Percentiles rank a stretch among this genome's conserved stretches.
Conservation (phyloP, 2,329 filamentous ascomycete genomes). For the Stachybotrys elegans region DNA sequence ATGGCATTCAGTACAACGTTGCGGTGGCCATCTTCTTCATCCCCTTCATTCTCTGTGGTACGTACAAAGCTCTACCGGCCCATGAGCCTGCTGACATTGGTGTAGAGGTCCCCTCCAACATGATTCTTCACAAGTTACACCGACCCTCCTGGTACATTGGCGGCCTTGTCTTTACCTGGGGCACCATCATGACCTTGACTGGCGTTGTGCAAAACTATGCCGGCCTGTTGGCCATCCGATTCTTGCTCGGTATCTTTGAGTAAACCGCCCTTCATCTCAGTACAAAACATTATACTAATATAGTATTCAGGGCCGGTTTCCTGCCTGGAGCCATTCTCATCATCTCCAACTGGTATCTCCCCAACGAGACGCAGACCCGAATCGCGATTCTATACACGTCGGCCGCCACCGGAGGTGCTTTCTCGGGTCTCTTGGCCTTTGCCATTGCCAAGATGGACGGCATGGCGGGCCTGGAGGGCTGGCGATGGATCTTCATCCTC, state of each 20-base stretch:
- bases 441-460: conserved; percentile 42
- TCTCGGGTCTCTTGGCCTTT: conserved; percentile 39
- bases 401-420: conserved; percentile 33
- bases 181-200: conserved; percentile 30
- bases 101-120: conserved; percentile 28
- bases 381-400: conserved; percentile 31
- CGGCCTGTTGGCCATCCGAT: conserved; percentile 32
- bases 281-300: too few species aligned
- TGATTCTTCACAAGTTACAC: conserved; percentile 29
- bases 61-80: conserved; percentile 20
- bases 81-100: conserved; percentile 14
- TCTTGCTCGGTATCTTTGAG: conserved; percentile 35
- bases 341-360: conserved; percentile 26
- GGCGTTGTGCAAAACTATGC: conserved; percentile 32
- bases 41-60: conserved; percentile 44
- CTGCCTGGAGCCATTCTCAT: conserved; percentile 25
- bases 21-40: conserved; percentile 25
- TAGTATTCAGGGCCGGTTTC: conserved; percentile 22
- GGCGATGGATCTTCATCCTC: conserved; percentile 50
- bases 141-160: conserved; percentile 36
- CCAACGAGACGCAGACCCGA: conserved; percentile 21
- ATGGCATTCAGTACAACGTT: conserved; percentile 42
- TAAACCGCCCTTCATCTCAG: too few species aligned
- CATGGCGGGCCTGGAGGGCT: conserved; percentile 33
- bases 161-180: conserved; percentile 26